A percentile compares a stretch with the other conserved stretches of the same genome.
phyloP scores from a whole-genome alignment of 805 yeast species.

The Komagataella mondaviorum region DNA sequence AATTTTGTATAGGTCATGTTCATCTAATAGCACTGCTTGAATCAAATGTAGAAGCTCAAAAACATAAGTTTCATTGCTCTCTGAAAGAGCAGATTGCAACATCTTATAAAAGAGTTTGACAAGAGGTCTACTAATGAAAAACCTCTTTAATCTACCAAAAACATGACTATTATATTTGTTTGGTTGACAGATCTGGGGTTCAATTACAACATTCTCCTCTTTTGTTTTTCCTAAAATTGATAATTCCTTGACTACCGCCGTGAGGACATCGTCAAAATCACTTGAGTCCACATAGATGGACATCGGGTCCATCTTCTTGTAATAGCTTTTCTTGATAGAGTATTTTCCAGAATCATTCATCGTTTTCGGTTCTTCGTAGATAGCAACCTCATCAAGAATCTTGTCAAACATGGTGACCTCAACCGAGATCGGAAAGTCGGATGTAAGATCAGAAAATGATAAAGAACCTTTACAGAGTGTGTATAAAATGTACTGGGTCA shows the following conservation, averaged over 20 bases:
- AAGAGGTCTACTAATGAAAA: conserved; percentile 37
- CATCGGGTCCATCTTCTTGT: conserved; percentile 43
- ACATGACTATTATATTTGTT: conserved; percentile 13
- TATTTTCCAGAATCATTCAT: conserved; percentile 57
- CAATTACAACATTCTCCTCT: conserved; percentile 29
- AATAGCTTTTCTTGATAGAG: conserved; percentile 33
- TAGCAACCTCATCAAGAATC: conserved; percentile 42
- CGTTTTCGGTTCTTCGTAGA: conserved; percentile 52
- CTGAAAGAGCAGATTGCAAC: conserved; percentile 37
- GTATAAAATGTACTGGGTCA: conserved; percentile 32
- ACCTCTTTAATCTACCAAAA: conserved; percentile 31
- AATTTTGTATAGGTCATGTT: conserved; percentile 18
- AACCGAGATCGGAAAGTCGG: conserved; percentile 18
- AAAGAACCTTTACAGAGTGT: conserved; percentile 36
- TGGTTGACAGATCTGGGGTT: conserved; percentile 27
- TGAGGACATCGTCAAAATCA: conserved; percentile 38
- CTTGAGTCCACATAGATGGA: conserved; percentile 30
- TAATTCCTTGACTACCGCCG: conserved; percentile 28
- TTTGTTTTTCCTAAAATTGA: conserved; percentile 23
- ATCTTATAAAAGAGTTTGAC: conserved; percentile 45
- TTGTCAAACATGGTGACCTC: conserved; percentile 29
- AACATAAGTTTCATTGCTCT: conserved; percentile 38
- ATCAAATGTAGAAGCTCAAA: conserved; percentile 53
- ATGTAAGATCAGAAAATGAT: conserved; percentile 36
- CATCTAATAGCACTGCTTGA: conserved; percentile 42